Evolutionary conservation across 1,284 basidiomycete genomes (phyloP).

Genomic region (Sporisorium graminicola): DNA sequence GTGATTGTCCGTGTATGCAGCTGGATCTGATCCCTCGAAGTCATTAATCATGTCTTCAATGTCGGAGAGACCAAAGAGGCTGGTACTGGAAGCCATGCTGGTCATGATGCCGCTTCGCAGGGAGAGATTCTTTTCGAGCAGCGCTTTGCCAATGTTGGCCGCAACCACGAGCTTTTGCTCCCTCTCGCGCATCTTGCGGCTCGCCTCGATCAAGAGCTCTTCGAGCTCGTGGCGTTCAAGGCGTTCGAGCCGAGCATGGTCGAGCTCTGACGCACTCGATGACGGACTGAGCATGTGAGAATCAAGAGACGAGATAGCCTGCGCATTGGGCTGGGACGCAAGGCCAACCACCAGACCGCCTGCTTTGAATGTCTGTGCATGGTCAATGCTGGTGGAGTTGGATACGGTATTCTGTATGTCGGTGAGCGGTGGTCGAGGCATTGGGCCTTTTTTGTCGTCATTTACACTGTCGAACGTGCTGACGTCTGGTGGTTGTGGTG

Average conservation of each 20-base stretch:
- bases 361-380: not conserved
- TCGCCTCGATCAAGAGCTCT: constrained; percentile 53
- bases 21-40: not conserved
- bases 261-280: constrained; percentile 25
- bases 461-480: not conserved
- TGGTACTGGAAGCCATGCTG: constrained; percentile 45
- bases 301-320: not conserved
- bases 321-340: not conserved
- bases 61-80: constrained; percentile 33
- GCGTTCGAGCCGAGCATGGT: constrained; percentile 46
- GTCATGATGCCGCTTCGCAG: constrained; percentile 54
- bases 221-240: constrained; percentile 61
- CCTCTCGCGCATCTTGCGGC: constrained; percentile 58
- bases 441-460: not conserved
- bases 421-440: constrained; percentile 14
- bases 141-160: constrained; percentile 61
- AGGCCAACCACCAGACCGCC: too few relatives aligned
- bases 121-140: constrained; percentile 63
- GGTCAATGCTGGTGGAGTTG: not conserved
- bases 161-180: constrained; percentile 61
- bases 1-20: not conserved
- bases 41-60: constrained; percentile 40
- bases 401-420: constrained; percentile 16
- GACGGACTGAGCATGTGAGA: constrained; percentile 11
- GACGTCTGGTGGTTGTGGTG: constrained; percentile 3